These are phyloP conservation scores for Candida peoriensis DNA, from an alignment of 805 yeast genomes.

Conservation along the genomic window DNA sequence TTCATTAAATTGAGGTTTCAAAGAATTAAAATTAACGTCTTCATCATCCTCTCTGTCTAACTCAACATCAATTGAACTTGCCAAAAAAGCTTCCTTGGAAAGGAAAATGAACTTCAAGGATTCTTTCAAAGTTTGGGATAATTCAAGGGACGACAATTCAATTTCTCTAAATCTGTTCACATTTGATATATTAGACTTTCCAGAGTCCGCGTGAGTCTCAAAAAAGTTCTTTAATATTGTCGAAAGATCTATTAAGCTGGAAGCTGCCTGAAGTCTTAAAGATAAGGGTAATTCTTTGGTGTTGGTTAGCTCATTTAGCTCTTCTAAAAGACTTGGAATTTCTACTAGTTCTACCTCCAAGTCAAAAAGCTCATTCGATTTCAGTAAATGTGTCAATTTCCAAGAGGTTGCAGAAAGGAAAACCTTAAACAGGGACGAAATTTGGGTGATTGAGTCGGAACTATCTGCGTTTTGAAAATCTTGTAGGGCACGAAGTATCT, in stretches of 20 bases:
- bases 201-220: conserved; percentile 31
- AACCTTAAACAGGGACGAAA: conserved; percentile 10
- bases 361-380: conserved; percentile 15
- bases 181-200: conserved; percentile 22
- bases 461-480: conserved; percentile 2
- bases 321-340: conserved; percentile 13
- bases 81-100: conserved; percentile 42
- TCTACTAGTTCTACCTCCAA: conserved; percentile 14
- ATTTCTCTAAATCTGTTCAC: conserved; percentile 17
- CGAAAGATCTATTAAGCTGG: conserved; percentile 22
- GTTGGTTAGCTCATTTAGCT: conserved; percentile 7
- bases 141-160: conserved; percentile 15
- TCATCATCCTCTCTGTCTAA: conserved; percentile 51
- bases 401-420: conserved; percentile 15
- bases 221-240: conserved; percentile 25
- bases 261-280: conserved; percentile 19
- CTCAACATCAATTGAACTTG: conserved; percentile 29
- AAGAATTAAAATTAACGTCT: conserved; percentile 34
- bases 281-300: conserved; percentile 2
- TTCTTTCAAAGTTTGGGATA: conserved; percentile 28
- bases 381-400: conserved; percentile 13
- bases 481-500: conserved; percentile 6
- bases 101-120: conserved; percentile 40
- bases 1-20: conserved; percentile 11
- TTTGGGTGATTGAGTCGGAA: neutral